Base-by-base conservation (phyloP, 106 monocot species). In the Hemerocallis citrina region DNA sequence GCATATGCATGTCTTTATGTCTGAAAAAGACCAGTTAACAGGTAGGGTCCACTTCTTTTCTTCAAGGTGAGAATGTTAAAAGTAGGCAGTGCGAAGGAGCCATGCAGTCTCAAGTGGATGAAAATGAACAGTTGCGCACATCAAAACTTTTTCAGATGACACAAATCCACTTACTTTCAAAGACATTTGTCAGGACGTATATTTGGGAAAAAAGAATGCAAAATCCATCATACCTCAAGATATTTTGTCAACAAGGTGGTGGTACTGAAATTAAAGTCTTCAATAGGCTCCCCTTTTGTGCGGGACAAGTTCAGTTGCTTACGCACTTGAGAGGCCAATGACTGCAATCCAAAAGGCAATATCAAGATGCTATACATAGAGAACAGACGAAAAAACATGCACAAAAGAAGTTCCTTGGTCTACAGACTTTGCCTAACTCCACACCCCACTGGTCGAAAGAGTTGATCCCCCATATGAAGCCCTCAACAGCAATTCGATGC, bases 371-470 rank as follows among this genome's bases (percentile, higher is more conserved):
- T 4, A 41, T 49, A 47, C 50, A 21, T 0, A 68, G 7, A 20
- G 19, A 9, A 21, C 31, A 25, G 5, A 44, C 15, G 30, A 24
- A 36, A 41, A 64, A 50, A 4, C 59, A 11, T 39, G 7, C 3
- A 42, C 43, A 22, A 31, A 34, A 43, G 34, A n/a, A 23, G n/a
- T 34, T 34, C 24, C 10, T 35, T 4, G 1, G 37, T n/a, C 34
- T 17, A 75, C 72, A 25, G 21, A 96, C 95, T 90, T 96, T 96
- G 46, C 95, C 95, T 39, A 96, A 70, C 74, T 96, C 90, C 59
- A 96, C 95, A 25, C 95, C 95, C 95, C 95, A 96, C 41, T 96
- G 95, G 42, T 96, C 95, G 54, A 96, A 96, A 15, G 95, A 96
- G 69, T 96, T 96, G 71, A 96, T 87, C 24, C 90, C 95, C 95